Evolutionary conservation across 2,329 filamentous ascomycete species (phyloP).

Genomic region (Xylaria sp.): DNA sequence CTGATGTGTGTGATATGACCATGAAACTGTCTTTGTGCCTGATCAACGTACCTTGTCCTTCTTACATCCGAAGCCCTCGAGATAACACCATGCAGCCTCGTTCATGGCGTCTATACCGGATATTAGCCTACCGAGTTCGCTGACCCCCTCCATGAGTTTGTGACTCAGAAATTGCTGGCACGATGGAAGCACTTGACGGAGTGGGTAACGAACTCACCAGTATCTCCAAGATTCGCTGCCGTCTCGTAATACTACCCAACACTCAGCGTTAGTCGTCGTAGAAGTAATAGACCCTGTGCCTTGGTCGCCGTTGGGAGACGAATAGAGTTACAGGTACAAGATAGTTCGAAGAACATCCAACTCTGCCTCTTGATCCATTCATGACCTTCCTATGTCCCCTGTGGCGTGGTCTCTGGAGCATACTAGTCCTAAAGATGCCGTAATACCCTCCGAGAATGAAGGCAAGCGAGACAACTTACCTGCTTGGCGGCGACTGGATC

Average conservation of each 20-base stretch:
- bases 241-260: conserved; percentile 88
- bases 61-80: conserved; percentile 95
- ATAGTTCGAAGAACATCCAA: conserved; percentile 7
- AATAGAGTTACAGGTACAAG: conserved; percentile 20
- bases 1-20: conserved; percentile 42
- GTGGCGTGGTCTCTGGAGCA: conserved; percentile 4
- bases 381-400: conserved; percentile 14
- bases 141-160: conserved; percentile 29
- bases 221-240: conserved; percentile 94
- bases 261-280: conserved; percentile 41
- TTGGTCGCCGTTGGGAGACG: conserved; percentile 11
- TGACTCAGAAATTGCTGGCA: conserved; percentile 39
- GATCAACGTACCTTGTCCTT: conserved; percentile 90
- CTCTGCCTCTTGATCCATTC: conserved; percentile 23
- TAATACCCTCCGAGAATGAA: conserved; percentile 12
- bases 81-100: conserved; percentile 93
- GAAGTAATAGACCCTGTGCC: conserved; percentile 10
- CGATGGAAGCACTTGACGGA: conserved; percentile 17
- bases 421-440: conserved; percentile 16
- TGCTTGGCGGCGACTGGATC: conserved; percentile 86
- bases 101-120: conserved; percentile 85
- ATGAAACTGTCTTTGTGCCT: conserved; percentile 39
- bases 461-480: conserved; percentile 54
- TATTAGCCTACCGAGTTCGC: conserved; percentile 42
- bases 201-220: conserved; percentile 61